Evolutionary conservation across 2,329 filamentous ascomycete species (phyloP).

Genomic region (Hymenoscyphus occultus): DNA sequence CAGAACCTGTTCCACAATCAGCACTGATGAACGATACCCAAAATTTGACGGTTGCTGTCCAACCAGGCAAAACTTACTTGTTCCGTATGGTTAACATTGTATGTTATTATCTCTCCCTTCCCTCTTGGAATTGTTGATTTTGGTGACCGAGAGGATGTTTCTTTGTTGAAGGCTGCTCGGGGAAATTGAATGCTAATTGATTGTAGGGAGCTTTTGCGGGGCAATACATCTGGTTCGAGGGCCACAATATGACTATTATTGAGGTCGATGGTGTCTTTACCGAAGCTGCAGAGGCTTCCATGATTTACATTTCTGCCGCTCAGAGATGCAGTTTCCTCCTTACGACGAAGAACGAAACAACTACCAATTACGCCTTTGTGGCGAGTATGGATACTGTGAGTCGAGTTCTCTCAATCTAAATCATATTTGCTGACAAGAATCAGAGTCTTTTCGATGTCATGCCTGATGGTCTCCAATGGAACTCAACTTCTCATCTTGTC

Average conservation of each 20-base stretch:
- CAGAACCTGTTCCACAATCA: slow-evolving; percentile 61
- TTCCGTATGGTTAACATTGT: slow-evolving; percentile 69
- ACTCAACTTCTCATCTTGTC: slow-evolving; percentile 62
- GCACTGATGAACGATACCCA: slow-evolving; percentile 70
- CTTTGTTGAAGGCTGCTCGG: no score
- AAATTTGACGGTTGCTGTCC: slow-evolving; percentile 55
- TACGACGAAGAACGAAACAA: slow-evolving; percentile 60
- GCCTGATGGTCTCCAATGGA: slow-evolving; percentile 65
- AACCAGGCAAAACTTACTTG: slow-evolving; percentile 69
- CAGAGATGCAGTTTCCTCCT: slow-evolving; percentile 64
- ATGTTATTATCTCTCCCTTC: no score
- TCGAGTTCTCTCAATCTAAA: not conserved
- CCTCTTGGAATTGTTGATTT: no score
- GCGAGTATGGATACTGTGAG: slow-evolving; percentile 61
- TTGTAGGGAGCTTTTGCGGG: slow-evolving; percentile 57
- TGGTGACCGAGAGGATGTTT: no score
- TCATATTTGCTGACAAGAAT: slow-evolving; percentile 27
- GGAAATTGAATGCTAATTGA: no score
- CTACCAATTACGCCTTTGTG: slow-evolving; percentile 64
- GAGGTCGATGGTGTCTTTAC: slow-evolving; percentile 72
- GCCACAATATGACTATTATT: slow-evolving; percentile 64
- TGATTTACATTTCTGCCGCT: slow-evolving; percentile 65
- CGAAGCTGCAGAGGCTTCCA: slow-evolving; percentile 54
- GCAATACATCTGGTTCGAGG: slow-evolving; percentile 66
- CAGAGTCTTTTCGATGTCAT: slow-evolving; percentile 60